Evolutionary conservation across 495 filamentous ascomycete species (phyloP), one percentile per base, ranked within the genome.

Genomic region (Wilcoxina mikolae): DNA sequence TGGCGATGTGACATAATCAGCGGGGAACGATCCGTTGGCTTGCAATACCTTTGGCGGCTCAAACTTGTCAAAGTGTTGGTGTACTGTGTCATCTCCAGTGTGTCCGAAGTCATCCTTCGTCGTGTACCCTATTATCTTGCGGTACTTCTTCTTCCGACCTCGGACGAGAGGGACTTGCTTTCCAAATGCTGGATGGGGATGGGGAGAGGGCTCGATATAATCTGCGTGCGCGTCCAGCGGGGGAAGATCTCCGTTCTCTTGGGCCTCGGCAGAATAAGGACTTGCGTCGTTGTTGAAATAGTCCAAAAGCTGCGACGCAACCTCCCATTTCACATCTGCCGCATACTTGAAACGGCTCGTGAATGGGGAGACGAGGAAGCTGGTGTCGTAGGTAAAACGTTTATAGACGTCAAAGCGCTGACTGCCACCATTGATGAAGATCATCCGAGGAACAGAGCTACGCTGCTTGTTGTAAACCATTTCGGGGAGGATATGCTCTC

Each of bases 401-500:
- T 89, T 76, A 74, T 95, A 94, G 57, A 98, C 82, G 65, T 98
- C 91, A 65, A 95, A 96, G 44, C 91, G 83, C 54, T 96, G 79
- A 2, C 84, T 83, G 9, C 91, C 91, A 4, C 87, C 93, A 65
- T 98, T 98, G 25, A 82, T 69, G 56, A 96, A 76, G 7, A 80
- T 82, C 5, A 95, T 70, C 0, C 77, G 74, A 11, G 87, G 75
- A 20, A 69, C 71, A 12, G 74, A 69, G 12, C 56, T 62, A 5
- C 75, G 71, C 42, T 72, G 60, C 28, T 65, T 23, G 59, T 80
- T 78, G 57, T 64, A 64, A 39, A 85, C 68, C 20, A 78, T 68
- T 23, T 76, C 73, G 0, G 85, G 81, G 0, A 98, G 69, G 1
- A 95, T 79, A 29, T 81, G 68, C 5, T 78, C 71, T 64, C 84